phyloP scores from a whole-genome alignment of 371 early-diverging fungal genomes.

The Astathelohania contejeani region DNA sequence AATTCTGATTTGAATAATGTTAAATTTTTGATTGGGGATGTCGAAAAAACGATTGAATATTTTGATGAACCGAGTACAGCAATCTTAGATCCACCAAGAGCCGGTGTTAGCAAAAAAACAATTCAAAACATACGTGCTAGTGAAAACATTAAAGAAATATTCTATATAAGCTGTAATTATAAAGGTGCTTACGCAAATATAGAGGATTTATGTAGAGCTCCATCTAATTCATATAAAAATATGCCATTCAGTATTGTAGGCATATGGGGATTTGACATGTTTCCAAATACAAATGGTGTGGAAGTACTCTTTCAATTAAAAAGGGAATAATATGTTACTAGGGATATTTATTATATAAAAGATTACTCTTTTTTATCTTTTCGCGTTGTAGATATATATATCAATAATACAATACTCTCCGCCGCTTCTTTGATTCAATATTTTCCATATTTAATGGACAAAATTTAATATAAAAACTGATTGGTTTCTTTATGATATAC shows the following conservation, averaged over 20 bases:
- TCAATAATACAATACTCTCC: too few relatives aligned
- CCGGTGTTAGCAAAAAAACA: conserved; percentile 2
- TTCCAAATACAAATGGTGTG: conserved; percentile 2
- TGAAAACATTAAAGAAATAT: conserved; percentile 2
- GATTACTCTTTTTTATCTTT: too few relatives aligned
- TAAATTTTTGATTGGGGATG: background rate
- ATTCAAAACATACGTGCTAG: conserved; percentile 1
- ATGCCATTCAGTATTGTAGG: background rate
- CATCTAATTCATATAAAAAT: conserved; percentile 10
- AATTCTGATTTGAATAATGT: conserved; percentile 3
- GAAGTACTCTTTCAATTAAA: conserved; percentile 4
- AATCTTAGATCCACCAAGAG: conserved; percentile 11
- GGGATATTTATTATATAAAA: too few relatives aligned
- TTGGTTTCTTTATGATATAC: too few relatives aligned
- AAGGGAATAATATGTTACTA: conserved; percentile 1
- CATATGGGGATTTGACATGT: conserved; percentile 9
- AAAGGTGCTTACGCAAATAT: conserved; percentile 2
- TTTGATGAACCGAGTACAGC: background rate
- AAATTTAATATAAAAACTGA: too few relatives aligned
- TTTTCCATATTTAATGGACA: too few relatives aligned
- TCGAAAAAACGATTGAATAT: conserved; percentile 1
- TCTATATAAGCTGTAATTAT: conserved; percentile 12
- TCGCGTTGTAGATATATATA: too few relatives aligned
- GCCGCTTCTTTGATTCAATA: too few relatives aligned
- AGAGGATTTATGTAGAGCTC: conserved; percentile 1